Conservation (phyloP, 345 rosid genomes). For the Moringa oleifera region DNA sequence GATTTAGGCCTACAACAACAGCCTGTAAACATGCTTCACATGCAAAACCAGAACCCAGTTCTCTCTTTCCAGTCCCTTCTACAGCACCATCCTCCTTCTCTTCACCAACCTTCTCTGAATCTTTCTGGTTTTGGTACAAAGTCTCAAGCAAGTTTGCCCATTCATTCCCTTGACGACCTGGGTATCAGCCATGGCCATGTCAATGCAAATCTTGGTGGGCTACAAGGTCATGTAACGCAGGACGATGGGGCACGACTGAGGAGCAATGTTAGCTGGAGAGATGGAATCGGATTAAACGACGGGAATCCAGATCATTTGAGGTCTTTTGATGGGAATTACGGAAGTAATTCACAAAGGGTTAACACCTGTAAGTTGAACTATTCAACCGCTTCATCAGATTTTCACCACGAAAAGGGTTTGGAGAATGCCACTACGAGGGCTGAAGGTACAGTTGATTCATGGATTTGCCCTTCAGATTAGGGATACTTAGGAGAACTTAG, state of each 20-base stretch:
- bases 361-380: constrained; percentile 37
- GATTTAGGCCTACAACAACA: constrained; percentile 30
- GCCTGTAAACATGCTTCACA: constrained; percentile 25
- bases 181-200: constrained; percentile 27
- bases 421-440: constrained; percentile 41
- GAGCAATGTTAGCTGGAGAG: constrained; percentile 10
- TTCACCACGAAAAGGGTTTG: constrained; percentile 42
- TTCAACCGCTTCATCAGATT: constrained; percentile 39
- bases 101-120: constrained; percentile 15
- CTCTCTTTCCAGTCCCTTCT: constrained; percentile 33
- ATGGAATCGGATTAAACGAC: constrained; percentile 3
- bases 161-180: constrained; percentile 29
- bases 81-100: constrained; percentile 13
- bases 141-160: constrained; percentile 18
- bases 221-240: constrained; percentile 11
- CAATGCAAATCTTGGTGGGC: constrained; percentile 19
- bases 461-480: constrained; percentile 68
- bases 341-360: constrained; percentile 15
- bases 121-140: constrained; percentile 16
- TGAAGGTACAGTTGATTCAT: constrained; percentile 57
- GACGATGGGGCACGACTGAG: constrained; percentile 9
- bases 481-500: not conserved
- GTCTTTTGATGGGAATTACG: constrained; percentile 23
- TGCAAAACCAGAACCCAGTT: constrained; percentile 15
- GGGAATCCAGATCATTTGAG: constrained; percentile 19